Conservation (phyloP, 2,329 filamentous ascomycete species). For the Hypoxylon sp. region DNA sequence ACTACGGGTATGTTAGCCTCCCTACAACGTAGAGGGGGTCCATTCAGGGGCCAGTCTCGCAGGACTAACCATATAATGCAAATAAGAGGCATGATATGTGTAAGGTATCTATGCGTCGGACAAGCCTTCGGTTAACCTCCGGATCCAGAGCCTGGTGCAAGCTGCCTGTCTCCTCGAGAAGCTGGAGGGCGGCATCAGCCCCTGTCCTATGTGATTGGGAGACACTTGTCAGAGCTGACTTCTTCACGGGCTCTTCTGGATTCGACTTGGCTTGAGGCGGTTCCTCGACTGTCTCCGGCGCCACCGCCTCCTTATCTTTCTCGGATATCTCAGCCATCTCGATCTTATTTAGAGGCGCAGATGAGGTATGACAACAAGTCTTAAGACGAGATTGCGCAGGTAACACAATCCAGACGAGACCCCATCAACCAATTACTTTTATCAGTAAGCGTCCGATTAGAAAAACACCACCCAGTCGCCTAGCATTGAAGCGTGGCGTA, state of each 20-base stretch:
- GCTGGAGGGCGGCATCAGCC: conserved; percentile 42
- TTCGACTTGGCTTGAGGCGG: conserved; percentile 7
- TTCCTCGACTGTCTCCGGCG: conserved; percentile 13
- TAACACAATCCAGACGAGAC: background rate
- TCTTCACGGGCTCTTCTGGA: conserved; percentile 12
- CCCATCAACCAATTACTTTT: background rate
- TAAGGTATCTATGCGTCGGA: conserved; percentile 43
- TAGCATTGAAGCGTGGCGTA: background rate
- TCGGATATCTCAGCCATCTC: conserved; percentile 28
- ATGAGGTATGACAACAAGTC: background rate
- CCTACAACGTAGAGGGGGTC: background rate
- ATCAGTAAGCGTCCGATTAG: background rate
- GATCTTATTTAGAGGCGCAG: background rate
- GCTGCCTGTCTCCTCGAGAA: conserved; percentile 40
- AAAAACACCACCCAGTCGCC: background rate
- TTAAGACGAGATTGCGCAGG: background rate
- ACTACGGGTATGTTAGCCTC: conserved; percentile 18
- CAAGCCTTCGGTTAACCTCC: conserved; percentile 33
- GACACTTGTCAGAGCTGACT: background rate
- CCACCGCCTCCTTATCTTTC: conserved; percentile 9
- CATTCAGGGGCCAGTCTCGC: background rate
- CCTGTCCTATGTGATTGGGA: conserved; percentile 15
- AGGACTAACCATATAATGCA: conserved; percentile 41
- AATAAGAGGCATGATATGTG: conserved; percentile 43
- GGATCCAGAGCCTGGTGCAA: conserved; percentile 34